These are phyloP conservation scores for Trametes gibbosa DNA, from an alignment of 768 basidiomycete species.

Conservation along the genomic window DNA sequence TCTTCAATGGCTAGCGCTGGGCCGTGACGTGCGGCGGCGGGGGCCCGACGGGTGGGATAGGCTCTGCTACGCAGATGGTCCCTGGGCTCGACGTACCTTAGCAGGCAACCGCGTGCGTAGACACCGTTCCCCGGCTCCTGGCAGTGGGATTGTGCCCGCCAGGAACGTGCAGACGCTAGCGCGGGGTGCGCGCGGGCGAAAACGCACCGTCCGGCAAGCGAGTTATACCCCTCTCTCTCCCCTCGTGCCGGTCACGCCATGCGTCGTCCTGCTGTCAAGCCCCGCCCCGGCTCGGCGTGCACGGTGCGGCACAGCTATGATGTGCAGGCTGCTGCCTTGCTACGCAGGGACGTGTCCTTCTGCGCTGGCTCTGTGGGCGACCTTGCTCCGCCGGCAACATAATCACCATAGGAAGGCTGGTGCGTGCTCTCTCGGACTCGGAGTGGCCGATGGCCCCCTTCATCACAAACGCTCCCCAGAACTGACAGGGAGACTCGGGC, in stretches of 20 bases:
- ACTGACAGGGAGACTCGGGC: too few species aligned
- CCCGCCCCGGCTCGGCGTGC: too few species aligned
- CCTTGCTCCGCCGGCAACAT: too few species aligned
- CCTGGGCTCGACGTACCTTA: conserved; percentile 3
- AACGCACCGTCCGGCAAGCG: too few species aligned
- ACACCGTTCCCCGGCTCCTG: not conserved
- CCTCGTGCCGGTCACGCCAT: not conserved
- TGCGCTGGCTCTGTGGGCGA: not conserved
- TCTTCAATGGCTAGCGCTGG: not conserved
- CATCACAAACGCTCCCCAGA: too few species aligned
- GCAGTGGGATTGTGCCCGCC: not conserved
- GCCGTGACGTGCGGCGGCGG: conserved; percentile 1
- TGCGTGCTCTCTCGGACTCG: too few species aligned
- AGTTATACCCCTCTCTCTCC: too few species aligned
- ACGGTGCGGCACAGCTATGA: not conserved
- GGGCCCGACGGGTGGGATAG: conserved; percentile 5
- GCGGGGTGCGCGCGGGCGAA: not conserved
- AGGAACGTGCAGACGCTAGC: not conserved
- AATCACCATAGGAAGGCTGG: too few species aligned
- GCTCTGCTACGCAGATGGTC: not conserved
- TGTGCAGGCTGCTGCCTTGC: not conserved
- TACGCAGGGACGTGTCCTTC: not conserved
- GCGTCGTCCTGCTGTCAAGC: not conserved
- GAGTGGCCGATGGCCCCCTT: too few species aligned
- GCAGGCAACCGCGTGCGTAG: not conserved